phyloP scores from a whole-genome alignment of 2,329 filamentous ascomycete species.

The Thielaviopsis euricoi region DNA sequence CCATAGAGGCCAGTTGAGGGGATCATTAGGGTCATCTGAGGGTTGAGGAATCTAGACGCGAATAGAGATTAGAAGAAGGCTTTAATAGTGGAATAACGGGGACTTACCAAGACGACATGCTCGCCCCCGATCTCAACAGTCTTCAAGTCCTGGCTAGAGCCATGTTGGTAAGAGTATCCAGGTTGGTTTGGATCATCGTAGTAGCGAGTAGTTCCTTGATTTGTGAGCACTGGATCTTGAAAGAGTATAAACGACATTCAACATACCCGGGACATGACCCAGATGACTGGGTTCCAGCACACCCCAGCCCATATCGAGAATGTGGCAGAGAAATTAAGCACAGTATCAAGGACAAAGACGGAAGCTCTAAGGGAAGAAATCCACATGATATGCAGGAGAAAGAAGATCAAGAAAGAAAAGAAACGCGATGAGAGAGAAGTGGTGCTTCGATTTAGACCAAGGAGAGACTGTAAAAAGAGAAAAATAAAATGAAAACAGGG shows the following conservation, averaged over 20 bases:
- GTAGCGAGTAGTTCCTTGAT: conserved; percentile 43
- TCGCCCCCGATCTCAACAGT: conserved; percentile 50
- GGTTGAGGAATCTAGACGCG: conserved; percentile 51
- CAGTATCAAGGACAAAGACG: conserved; percentile 6
- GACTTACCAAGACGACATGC: conserved; percentile 57
- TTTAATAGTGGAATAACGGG: neutral
- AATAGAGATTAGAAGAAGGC: neutral
- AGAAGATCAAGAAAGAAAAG: neutral
- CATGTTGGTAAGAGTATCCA: conserved; percentile 24
- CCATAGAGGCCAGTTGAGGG: conserved; percentile 73
- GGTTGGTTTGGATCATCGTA: conserved; percentile 40
- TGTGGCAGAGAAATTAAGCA: conserved; percentile 2
- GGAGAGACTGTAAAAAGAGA: neutral
- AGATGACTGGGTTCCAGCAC: conserved; percentile 52
- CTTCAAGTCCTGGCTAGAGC: conserved; percentile 38
- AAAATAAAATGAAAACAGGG: neutral
- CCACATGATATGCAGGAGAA: neutral
- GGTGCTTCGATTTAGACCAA: no score
- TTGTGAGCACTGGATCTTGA: conserved; percentile 3
- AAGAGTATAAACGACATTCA: conserved; percentile 7
- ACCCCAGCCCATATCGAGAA: conserved; percentile 34
- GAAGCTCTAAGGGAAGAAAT: neutral
- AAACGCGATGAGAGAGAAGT: neutral
- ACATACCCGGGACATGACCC: conserved; percentile 56
- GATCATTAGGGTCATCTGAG: conserved; percentile 80